These are phyloP conservation scores for Hypocreales sp. DNA, from an alignment of 2,329 filamentous ascomycete genomes.

Conservation along the genomic window DNA sequence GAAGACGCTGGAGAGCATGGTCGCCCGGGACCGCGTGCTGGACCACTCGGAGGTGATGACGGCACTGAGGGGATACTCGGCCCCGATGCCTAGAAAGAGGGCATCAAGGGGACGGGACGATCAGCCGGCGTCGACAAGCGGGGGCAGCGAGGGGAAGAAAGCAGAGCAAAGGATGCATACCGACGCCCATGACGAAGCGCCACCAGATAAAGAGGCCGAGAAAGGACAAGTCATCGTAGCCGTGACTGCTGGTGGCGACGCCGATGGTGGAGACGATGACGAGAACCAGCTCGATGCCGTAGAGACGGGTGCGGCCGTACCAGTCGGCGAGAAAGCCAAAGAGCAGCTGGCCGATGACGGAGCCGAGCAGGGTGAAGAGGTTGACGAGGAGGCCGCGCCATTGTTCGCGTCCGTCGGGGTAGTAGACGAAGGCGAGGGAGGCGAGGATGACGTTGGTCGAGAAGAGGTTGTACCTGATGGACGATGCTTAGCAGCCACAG, in stretches of 20 bases:
- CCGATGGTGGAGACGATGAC: constrained; percentile 42
- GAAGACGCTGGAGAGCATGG: constrained; percentile 53
- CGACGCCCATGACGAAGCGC: constrained; percentile 38
- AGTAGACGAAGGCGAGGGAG: constrained; percentile 36
- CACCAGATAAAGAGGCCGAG: constrained; percentile 35
- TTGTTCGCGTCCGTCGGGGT: constrained; percentile 25
- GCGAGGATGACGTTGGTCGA: constrained; percentile 39
- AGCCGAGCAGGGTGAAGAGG: constrained; percentile 35
- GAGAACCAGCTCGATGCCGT: constrained; percentile 39
- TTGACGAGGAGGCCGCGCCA: constrained; percentile 34
- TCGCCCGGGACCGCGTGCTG: constrained; percentile 46
- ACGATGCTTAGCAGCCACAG: neutral
- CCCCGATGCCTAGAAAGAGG: constrained; percentile 36
- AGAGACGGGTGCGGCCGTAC: constrained; percentile 37
- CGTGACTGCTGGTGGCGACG: constrained; percentile 34
- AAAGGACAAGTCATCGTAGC: constrained; percentile 33
- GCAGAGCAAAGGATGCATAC: no score
- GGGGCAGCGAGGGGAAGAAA: constrained; percentile 6
- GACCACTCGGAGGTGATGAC: constrained; percentile 54
- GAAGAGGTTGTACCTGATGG: constrained; percentile 33
- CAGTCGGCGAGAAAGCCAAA: constrained; percentile 39
- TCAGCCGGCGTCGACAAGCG: neutral
- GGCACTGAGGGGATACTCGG: constrained; percentile 51
- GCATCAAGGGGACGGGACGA: neutral
- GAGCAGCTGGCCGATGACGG: constrained; percentile 32